Evolutionary conservation across 1,139 yeast species (phyloP), one percentile per base, ranked within the genome.

Genomic region (Kodamaea arcana): DNA sequence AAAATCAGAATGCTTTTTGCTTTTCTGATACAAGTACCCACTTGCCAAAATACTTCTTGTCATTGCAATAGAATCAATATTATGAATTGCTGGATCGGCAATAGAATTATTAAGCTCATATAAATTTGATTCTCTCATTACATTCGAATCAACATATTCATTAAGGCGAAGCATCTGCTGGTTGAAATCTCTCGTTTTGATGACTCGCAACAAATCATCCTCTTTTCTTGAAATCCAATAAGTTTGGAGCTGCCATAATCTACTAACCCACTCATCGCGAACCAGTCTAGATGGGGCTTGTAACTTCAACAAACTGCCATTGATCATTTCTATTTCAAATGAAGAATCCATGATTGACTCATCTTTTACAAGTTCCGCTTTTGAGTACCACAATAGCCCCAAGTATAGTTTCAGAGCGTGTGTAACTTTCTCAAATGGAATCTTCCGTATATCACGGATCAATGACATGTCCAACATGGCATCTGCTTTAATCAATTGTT

Each of bases 21-120:
- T 70, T 49, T 87, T 87, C 44, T 78, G 79, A 51, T 72, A 86
- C 27, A 88, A 54, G 27, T 66, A 56, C 0, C 96, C 96, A 43
- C 77, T 72, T 60, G 61, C 60, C 17, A 80, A 60, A 10, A 87
- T 61, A n/a, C 80, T 69, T 15, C 78, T 70, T 20, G 79, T 69
- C 59, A 82, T 65, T 0, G 90, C 66, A 30, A 78, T 52, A 4
- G 80, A 63, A 16, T 82, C 77, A 24, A 80, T 71, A 42, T 77
- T 73, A 52, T 74, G 75, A 2, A 77, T 54, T 13, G 48, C 45
- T 1, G 83, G 65, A 45, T 80, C 78, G 0, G 86, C 75, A 3
- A 57, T 41, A 0, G 84, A 82, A 24, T 69, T 60, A 4, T 68
- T 56, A 3, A 72, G 57, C 44, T 83, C 84, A 74, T 84, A 75